phyloP scores from a whole-genome alignment of 768 basidiomycete genomes.

The Mycena capillaripes region DNA sequence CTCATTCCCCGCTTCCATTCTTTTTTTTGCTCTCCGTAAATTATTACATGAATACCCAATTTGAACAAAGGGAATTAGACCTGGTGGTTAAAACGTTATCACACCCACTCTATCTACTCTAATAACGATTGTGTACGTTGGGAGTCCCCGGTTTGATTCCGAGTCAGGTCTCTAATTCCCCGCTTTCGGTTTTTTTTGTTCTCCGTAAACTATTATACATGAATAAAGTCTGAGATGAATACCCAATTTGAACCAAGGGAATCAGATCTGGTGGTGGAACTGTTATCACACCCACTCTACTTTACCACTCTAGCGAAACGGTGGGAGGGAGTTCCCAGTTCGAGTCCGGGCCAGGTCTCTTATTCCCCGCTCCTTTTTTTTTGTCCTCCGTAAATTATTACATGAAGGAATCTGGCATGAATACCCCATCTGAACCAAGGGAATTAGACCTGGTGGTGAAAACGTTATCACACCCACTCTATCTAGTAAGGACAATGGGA shows the following conservation, averaged over 20 bases:
- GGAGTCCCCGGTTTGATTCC: background rate
- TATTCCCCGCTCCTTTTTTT: too few relatives aligned
- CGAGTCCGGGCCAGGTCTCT: background rate
- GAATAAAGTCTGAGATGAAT: background rate
- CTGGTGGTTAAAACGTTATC: background rate
- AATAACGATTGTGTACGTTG: background rate
- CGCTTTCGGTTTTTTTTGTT: too few relatives aligned
- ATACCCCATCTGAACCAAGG: background rate
- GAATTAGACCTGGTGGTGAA: background rate
- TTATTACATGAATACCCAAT: too few relatives aligned
- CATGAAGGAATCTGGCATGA: background rate
- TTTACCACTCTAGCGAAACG: too few relatives aligned
- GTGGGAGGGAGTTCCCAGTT: background rate
- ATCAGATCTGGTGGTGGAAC: background rate
- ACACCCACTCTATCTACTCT: background rate
- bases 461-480: background rate
- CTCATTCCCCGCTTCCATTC: too few relatives aligned
- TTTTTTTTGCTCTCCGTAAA: too few relatives aligned
- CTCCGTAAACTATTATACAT: too few relatives aligned
- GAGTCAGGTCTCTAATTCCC: too few relatives aligned
- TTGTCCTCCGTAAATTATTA: background rate
- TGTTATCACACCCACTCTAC: background rate
- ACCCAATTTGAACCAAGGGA: background rate
- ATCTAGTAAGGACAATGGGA: background rate
- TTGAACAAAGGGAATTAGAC: background rate